These are phyloP conservation scores for Wickerhamiella allomyrinae DNA, from an alignment of 805 yeast species.

Conservation along the genomic window DNA sequence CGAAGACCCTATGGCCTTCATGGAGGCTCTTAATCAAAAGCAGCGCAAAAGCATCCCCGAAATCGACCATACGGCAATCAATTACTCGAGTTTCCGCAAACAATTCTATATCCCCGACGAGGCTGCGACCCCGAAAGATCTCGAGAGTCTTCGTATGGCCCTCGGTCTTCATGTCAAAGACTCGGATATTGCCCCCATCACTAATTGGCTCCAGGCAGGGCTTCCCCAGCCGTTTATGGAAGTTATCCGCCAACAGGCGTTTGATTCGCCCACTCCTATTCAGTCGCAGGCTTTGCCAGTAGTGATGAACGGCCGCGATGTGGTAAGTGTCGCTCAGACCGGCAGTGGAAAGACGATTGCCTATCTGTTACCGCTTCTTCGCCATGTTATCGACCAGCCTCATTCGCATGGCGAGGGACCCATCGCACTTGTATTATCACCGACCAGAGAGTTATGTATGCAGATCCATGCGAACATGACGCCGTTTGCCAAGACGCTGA, in stretches of 20 bases:
- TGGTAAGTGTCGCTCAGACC: constrained; percentile 89
- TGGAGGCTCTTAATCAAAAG: constrained; percentile 17
- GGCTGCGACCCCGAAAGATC: constrained; percentile 37
- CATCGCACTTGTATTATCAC: constrained; percentile 64
- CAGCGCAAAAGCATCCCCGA: constrained; percentile 36
- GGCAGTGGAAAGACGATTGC: constrained; percentile 95
- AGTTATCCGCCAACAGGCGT: constrained; percentile 39
- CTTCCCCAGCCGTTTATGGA: constrained; percentile 45
- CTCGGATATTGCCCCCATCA: constrained; percentile 49
- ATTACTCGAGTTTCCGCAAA: constrained; percentile 43
- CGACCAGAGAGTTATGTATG: constrained; percentile 82
- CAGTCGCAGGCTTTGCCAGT: constrained; percentile 87
- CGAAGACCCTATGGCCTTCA: not conserved
- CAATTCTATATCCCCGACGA: constrained; percentile 46
- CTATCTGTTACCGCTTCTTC: constrained; percentile 65
- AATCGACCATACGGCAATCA: constrained; percentile 32
- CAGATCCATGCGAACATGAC: constrained; percentile 62
- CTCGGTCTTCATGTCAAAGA: constrained; percentile 51
- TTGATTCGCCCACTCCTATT: constrained; percentile 62
- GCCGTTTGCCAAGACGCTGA: constrained; percentile 39
- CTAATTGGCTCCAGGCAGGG: constrained; percentile 72
- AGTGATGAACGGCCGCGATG: constrained; percentile 77
- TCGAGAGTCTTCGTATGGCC: constrained; percentile 36
- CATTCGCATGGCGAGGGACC: constrained; percentile 49
- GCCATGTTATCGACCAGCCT: constrained; percentile 69